Evolutionary conservation across 345 rosid genomes (phyloP).

Genomic region (Eucalyptus sp.): DNA sequence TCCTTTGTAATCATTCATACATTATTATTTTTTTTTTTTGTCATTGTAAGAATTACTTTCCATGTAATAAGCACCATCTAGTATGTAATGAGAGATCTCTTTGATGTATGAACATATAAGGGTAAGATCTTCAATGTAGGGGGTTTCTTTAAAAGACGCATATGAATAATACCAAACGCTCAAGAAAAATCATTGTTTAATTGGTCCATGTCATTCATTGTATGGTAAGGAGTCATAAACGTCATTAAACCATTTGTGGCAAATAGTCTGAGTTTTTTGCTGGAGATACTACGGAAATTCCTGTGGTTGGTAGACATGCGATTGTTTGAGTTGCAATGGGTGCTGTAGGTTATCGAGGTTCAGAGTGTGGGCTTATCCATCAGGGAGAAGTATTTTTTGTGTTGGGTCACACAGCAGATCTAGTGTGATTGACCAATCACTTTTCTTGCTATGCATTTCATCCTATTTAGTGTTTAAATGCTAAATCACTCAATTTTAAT

Average conservation of each 20-base stretch:
- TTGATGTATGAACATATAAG: background rate
- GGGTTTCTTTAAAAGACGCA: background rate
- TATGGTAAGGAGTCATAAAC: background rate
- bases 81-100: background rate
- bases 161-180: background rate
- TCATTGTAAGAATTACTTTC: background rate
- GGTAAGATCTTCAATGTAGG: background rate
- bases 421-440: background rate
- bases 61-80: background rate
- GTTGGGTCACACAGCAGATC: background rate
- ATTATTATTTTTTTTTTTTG: too few relatives aligned
- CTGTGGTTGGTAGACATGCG: background rate
- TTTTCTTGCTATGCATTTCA: background rate
- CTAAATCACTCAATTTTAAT: background rate
- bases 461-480: background rate
- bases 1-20: background rate
- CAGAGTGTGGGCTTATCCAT: background rate
- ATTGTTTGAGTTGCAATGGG: background rate
- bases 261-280: background rate
- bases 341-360: background rate
- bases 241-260: background rate
- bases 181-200: background rate
- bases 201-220: background rate
- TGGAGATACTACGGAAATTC: background rate
- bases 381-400: background rate